A percentile compares a stretch with the other conserved stretches of the same genome.
These are phyloP conservation scores for Botrytis squamosa DNA, from an alignment of 2,329 filamentous ascomycete genomes.

Conservation along the genomic window DNA sequence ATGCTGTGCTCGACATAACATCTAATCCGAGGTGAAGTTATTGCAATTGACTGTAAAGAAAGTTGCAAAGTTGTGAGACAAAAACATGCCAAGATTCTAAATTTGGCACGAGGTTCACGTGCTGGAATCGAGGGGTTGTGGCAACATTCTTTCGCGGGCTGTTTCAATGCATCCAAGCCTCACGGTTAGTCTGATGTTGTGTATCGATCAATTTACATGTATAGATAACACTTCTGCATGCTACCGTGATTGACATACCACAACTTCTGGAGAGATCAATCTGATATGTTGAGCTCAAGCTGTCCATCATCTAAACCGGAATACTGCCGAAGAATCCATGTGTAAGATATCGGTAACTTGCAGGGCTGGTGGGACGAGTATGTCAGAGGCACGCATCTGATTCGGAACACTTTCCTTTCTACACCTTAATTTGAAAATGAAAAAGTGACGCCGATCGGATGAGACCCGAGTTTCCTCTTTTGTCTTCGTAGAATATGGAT, in stretches of 20 bases:
- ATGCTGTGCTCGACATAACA: background rate
- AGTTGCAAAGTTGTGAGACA: background rate
- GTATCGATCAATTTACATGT: background rate
- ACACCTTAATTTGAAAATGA: background rate
- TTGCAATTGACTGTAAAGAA: background rate
- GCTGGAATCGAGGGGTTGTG: background rate
- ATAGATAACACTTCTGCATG: background rate
- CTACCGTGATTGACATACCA: background rate
- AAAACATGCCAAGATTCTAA: background rate
- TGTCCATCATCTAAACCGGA: background rate
- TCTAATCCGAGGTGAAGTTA: background rate
- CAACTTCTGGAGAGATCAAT: background rate
- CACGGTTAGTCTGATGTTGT: background rate
- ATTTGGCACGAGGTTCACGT: background rate
- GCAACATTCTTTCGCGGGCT: background rate
- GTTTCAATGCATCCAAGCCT: background rate
- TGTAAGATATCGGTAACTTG: background rate
- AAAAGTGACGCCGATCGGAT: background rate
- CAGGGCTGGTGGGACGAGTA: background rate
- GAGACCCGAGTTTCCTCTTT: background rate
- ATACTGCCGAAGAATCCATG: background rate
- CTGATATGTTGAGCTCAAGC: background rate
- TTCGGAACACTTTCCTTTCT: background rate
- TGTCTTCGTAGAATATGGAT: background rate
- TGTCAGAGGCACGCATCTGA: background rate